Evolutionary conservation across 2,329 filamentous ascomycete genomes (phyloP).

Genomic region (Apiospora malaysiana): DNA sequence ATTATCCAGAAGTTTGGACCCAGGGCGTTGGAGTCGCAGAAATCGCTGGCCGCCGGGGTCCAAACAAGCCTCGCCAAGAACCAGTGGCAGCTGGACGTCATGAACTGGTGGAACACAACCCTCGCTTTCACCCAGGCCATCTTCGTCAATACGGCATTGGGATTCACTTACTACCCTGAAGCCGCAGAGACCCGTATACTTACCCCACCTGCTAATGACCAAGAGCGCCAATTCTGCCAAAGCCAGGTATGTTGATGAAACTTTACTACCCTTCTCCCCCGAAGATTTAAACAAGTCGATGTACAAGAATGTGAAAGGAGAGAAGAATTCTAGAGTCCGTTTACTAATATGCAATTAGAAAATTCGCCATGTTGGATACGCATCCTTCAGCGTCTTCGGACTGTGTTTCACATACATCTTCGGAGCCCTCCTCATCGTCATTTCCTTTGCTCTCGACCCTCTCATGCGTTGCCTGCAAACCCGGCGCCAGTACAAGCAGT

Average conservation of each 20-base stretch:
- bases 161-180: neutral
- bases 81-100: conserved; percentile 20
- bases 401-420: neutral
- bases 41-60: neutral
- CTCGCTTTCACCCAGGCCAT: neutral
- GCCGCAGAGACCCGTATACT: neutral
- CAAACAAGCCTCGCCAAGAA: neutral
- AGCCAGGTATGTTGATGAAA: conserved; percentile 15
- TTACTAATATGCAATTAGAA: conserved; percentile 6
- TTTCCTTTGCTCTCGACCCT: neutral
- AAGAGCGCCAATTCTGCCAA: conserved; percentile 3
- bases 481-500: neutral
- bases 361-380: neutral
- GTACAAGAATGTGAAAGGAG: neutral
- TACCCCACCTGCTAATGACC: neutral
- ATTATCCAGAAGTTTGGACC: neutral
- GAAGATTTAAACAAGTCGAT: neutral
- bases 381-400: conserved; percentile 16
- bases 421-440: neutral
- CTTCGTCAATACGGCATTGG: neutral
- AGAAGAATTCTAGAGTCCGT: too few relatives aligned
- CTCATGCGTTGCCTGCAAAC: conserved; percentile 1
- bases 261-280: neutral
- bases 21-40: conserved; percentile 1
- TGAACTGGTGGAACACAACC: neutral